phyloP scores from a whole-genome alignment of 176 grass and related monocot species.

The Puya raimondii region DNA sequence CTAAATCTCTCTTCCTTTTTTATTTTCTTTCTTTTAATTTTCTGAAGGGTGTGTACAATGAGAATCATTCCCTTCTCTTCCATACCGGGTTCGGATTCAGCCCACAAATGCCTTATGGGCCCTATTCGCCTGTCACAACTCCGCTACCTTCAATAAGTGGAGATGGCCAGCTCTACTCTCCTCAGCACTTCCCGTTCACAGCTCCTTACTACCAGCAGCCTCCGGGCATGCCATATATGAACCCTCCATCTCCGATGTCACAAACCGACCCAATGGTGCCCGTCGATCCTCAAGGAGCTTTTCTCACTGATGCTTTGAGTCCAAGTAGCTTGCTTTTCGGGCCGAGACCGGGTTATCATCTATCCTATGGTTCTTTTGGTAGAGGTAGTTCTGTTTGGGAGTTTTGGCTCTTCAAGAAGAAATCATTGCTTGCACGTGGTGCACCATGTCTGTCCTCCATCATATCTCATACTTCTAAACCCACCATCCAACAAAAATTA shows the following conservation, averaged over 20 bases:
- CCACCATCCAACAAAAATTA: too few species aligned
- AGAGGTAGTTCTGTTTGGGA: slow-evolving; percentile 31
- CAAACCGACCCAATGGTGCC: slow-evolving; percentile 53
- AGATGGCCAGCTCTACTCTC: slow-evolving; percentile 83
- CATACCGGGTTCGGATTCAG: slow-evolving; percentile 87
- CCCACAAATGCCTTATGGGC: slow-evolving; percentile 70
- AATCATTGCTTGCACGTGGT: too few species aligned
- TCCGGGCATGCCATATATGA: slow-evolving; percentile 54
- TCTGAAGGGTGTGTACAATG: slow-evolving; percentile 51
- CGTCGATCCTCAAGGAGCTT: slow-evolving; percentile 44
- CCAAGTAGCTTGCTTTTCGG: slow-evolving; percentile 39
- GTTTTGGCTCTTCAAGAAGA: background rate
- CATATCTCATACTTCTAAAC: too few species aligned
- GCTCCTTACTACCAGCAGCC: slow-evolving; percentile 78
- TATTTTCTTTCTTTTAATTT: background rate
- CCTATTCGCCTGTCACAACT: slow-evolving; percentile 82
- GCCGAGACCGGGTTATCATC: slow-evolving; percentile 57
- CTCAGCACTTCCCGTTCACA: slow-evolving; percentile 94
- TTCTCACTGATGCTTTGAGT: slow-evolving; percentile 36
- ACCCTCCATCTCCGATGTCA: slow-evolving; percentile 42
- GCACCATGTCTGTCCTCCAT: too few species aligned
- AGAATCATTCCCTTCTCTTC: slow-evolving; percentile 76
- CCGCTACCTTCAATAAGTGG: slow-evolving; percentile 62
- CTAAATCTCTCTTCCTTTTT: slow-evolving; percentile 3
- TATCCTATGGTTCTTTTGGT: slow-evolving; percentile 50